Conservation (phyloP, 2,329 filamentous ascomycete species). For the Thielaviopsis punctulata region DNA sequence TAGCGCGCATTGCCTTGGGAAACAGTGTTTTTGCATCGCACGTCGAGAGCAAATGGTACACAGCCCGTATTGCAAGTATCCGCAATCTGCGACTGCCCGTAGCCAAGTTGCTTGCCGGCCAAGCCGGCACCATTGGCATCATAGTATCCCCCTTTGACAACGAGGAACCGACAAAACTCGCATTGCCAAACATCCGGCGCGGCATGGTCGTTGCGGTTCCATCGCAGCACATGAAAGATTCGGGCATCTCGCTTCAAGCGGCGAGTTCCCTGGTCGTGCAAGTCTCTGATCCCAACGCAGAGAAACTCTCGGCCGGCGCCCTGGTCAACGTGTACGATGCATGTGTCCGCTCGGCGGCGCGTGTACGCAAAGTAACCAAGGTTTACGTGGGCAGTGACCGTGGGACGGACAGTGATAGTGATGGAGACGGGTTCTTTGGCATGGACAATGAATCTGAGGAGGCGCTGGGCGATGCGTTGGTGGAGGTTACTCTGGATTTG, state of each 20-base stretch:
- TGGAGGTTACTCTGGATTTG: conserved; percentile 49
- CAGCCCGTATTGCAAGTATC: conserved; percentile 66
- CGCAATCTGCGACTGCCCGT: conserved; percentile 78
- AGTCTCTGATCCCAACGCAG: conserved; percentile 48
- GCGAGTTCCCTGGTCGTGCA: conserved; percentile 53
- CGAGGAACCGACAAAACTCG: conserved; percentile 13
- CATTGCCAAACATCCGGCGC: conserved; percentile 40
- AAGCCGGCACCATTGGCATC: conserved; percentile 76
- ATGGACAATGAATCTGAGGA: conserved; percentile 14
- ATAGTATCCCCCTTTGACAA: conserved; percentile 26
- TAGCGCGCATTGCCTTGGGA: conserved; percentile 33
- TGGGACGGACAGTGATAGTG: conserved; percentile 12
- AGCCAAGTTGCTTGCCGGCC: conserved; percentile 53
- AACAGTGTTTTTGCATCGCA: conserved; percentile 34
- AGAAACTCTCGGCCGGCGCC: conserved; percentile 46
- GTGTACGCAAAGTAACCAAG: conserved; percentile 41
- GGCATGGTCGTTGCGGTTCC: conserved; percentile 67
- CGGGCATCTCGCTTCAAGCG: conserved; percentile 41
- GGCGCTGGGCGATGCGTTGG: conserved; percentile 13
- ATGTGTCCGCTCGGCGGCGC: conserved; percentile 68
- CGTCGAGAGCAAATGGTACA: conserved; percentile 56
- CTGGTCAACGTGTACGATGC: conserved; percentile 72
- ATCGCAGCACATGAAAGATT: conserved; percentile 38
- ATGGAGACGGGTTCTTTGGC: too few species aligned
- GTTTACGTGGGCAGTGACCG: conserved; percentile 7